phyloP scores from a whole-genome alignment of 169 alveolate species.

The Eimeria necatrix region DNA sequence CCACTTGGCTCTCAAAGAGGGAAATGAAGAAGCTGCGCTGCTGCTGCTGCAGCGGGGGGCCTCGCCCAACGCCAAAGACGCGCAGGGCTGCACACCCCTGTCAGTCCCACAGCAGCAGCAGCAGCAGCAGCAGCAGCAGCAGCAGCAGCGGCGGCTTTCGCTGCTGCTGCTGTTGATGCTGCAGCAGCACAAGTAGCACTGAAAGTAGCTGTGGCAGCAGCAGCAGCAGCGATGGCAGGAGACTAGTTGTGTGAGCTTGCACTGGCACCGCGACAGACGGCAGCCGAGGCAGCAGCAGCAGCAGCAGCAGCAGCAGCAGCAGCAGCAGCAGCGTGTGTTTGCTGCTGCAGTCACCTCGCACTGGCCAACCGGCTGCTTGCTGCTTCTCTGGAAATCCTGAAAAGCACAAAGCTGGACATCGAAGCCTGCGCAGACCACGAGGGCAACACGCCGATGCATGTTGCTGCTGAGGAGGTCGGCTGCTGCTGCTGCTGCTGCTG shows the following conservation, averaged over 20 bases:
- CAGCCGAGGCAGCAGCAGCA: too few species aligned
- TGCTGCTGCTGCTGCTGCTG: too few species aligned
- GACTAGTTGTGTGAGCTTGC: neutral
- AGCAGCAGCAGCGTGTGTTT: neutral
- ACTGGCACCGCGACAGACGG: too few species aligned
- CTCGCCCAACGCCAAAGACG: constrained; percentile 41
- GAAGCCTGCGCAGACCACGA: neutral
- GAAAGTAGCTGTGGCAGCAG: neutral
- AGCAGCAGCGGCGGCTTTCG: neutral
- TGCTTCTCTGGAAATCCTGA: neutral
- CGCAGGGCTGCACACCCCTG: constrained; percentile 43
- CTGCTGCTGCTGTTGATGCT: neutral
- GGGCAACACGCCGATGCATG: constrained; percentile 61
- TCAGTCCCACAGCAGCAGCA: constrained; percentile 52
- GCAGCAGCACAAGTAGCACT: neutral
- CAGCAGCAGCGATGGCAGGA: neutral
- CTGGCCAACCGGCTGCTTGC: neutral
- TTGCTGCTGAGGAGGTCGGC: constrained; percentile 61
- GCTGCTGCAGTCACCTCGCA: constrained; percentile 53
- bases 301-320: neutral
- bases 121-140: neutral
- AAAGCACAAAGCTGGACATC: neutral
- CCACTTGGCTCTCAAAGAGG: constrained; percentile 65
- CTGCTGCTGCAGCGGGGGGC: constrained; percentile 55
- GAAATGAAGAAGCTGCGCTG: constrained; percentile 62